These are phyloP conservation scores for Lactarius deliciosus DNA, from an alignment of 768 basidiomycete genomes.

Conservation along the genomic window DNA sequence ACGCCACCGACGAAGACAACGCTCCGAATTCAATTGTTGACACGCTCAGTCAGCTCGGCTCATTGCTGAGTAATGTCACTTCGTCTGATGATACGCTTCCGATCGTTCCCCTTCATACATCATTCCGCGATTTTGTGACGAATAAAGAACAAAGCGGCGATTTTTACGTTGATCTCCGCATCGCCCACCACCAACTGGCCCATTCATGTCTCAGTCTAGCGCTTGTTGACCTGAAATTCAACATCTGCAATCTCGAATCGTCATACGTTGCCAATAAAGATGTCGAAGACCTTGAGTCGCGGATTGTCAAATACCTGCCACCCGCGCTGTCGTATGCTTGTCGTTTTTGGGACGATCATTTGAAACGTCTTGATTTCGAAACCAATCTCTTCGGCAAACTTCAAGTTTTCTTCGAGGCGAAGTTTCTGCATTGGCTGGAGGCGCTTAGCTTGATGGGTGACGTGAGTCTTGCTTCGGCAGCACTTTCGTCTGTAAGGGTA, in stretches of 20 bases:
- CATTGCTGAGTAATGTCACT: slow-evolving; percentile 8
- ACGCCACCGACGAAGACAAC: too few species aligned
- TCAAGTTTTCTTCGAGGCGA: neutral
- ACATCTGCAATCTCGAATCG: slow-evolving; percentile 8
- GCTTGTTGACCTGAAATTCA: neutral
- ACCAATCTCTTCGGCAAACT: neutral
- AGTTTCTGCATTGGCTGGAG: neutral
- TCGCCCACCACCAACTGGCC: neutral
- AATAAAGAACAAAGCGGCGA: neutral
- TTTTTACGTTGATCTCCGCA: neutral
- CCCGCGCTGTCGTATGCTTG: slow-evolving; percentile 3
- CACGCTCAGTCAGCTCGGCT: neutral
- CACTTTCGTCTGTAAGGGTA: neutral
- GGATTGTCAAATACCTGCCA: neutral
- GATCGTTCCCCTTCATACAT: slow-evolving; percentile 1
- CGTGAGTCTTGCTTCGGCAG: neutral
- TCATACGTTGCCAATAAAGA: slow-evolving; percentile 1
- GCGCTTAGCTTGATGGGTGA: neutral
- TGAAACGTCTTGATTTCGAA: neutral
- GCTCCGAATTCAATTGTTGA: neutral
- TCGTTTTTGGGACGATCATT: slow-evolving; percentile 7
- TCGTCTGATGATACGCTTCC: neutral
- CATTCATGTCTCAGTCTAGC: neutral
- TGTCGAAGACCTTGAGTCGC: neutral
- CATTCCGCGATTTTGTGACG: slow-evolving; percentile 5